Evolutionary conservation across 1,139 yeast species (phyloP).

Genomic region (Blastobotrys indianensis): DNA sequence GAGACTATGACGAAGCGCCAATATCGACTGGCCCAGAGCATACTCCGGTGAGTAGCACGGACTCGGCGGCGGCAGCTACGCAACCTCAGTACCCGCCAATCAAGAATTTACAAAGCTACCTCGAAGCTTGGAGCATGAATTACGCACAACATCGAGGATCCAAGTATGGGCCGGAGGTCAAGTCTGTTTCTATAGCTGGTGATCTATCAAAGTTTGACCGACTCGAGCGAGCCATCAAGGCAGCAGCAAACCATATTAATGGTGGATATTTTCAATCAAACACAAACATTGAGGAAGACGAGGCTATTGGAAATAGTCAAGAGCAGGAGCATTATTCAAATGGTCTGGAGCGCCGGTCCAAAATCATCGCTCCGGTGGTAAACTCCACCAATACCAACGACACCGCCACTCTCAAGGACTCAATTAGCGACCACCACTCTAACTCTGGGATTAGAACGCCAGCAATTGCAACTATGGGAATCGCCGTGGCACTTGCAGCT

Average conservation of each 20-base stretch:
- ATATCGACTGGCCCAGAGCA: too few species aligned
- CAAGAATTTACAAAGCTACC: conserved; percentile 1
- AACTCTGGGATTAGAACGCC: not conserved
- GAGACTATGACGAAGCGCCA: too few species aligned
- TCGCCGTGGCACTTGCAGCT: conserved; percentile 11
- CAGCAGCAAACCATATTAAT: not conserved
- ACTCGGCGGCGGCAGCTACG: too few species aligned
- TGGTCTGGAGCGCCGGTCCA: not conserved
- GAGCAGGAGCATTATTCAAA: not conserved
- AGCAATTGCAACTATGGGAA: conserved; percentile 11
- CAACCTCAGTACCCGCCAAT: too few species aligned
- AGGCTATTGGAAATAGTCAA: not conserved
- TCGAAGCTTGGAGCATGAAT: conserved; percentile 5
- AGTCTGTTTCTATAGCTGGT: conserved; percentile 2
- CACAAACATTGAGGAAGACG: too few species aligned
- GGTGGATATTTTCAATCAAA: too few species aligned
- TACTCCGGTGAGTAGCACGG: too few species aligned
- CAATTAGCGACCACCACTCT: not conserved
- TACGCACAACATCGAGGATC: conserved; percentile 7
- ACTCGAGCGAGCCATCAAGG: conserved; percentile 7
- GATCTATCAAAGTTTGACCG: conserved; percentile 8
- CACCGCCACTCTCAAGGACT: not conserved
- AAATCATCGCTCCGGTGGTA: not conserved
- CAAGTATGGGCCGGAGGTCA: conserved; percentile 3
- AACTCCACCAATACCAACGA: not conserved